Evolutionary conservation across 441 rosid genomes (phyloP).

Genomic region (Eruca vesicaria): DNA sequence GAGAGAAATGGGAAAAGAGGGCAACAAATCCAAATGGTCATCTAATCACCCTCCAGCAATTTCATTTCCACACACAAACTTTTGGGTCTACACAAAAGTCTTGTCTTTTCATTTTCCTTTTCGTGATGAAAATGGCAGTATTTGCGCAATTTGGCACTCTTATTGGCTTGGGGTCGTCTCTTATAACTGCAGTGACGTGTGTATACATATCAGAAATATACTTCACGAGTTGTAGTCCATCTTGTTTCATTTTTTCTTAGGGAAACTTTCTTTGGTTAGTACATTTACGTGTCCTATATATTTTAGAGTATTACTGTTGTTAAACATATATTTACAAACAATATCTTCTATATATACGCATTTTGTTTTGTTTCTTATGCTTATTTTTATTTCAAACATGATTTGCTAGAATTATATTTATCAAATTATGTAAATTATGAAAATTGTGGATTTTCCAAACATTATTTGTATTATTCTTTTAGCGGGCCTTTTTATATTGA

Average conservation of each 20-base stretch:
- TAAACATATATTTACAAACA: not conserved
- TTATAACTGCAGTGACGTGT: not conserved
- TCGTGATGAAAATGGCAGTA: not conserved
- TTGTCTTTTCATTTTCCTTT: not conserved
- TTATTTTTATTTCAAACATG: too few relatives aligned
- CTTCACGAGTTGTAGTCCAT: not conserved
- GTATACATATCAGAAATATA: not conserved
- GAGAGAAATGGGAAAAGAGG: conserved; percentile 13
- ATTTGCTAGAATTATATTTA: too few relatives aligned
- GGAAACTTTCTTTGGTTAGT: not conserved
- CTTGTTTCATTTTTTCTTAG: not conserved
- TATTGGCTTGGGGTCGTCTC: conserved; percentile 10
- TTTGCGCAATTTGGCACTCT: conserved; percentile 6
- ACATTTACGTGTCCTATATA: not conserved
- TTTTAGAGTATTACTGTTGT: too few relatives aligned
- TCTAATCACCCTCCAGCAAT: conserved; percentile 39
- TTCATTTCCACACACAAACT: conserved; percentile 23
- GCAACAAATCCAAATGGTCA: conserved; percentile 36
- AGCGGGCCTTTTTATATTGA: not conserved
- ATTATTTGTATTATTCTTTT: too few relatives aligned
- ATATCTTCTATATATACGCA: not conserved
- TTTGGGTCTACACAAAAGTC: not conserved
- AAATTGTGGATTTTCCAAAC: too few relatives aligned
- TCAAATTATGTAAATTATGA: too few relatives aligned
- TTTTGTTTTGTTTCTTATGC: too few relatives aligned